Conservation (phyloP, 2,329 filamentous ascomycete species). For the Xylaria sp. region DNA sequence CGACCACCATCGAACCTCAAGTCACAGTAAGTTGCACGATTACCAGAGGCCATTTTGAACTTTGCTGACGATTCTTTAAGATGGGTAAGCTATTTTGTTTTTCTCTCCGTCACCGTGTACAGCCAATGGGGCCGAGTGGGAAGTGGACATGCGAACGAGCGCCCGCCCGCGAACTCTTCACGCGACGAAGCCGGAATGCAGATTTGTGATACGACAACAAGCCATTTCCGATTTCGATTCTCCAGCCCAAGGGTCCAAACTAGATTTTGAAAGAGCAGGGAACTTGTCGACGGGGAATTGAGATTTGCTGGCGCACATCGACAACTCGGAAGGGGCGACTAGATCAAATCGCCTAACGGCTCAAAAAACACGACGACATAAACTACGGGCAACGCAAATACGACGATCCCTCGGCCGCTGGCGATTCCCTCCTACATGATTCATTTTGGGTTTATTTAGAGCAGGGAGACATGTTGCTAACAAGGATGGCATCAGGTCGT, state of each 20-base stretch:
- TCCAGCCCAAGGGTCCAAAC: background rate
- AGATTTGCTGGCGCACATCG: background rate
- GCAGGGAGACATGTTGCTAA: slow-evolving; percentile 34
- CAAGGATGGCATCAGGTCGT: slow-evolving; percentile 70
- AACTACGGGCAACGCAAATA: background rate
- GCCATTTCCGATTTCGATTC: background rate
- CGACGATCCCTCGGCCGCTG: too few species aligned
- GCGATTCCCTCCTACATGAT: background rate
- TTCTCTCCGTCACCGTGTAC: slow-evolving; percentile 18
- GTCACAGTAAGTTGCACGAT: slow-evolving; percentile 51
- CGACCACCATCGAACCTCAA: slow-evolving; percentile 44
- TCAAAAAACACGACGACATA: background rate
- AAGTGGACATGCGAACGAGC: slow-evolving; percentile 13
- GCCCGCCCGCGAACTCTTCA: too few species aligned
- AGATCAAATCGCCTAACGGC: too few species aligned
- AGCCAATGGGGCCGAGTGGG: slow-evolving; percentile 16
- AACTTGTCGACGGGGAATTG: background rate
- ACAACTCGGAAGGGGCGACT: background rate
- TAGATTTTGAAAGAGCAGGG: background rate
- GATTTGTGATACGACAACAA: background rate
- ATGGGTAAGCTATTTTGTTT: slow-evolving; percentile 36
- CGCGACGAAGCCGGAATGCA: slow-evolving; percentile 27
- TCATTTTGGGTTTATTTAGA: background rate
- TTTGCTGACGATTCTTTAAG: slow-evolving; percentile 32
- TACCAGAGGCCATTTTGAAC: background rate